Evolutionary conservation across 1,284 basidiomycete species (phyloP), one percentile per base, ranked within the genome.

Genomic region (Heterobasidion annosum): DNA sequence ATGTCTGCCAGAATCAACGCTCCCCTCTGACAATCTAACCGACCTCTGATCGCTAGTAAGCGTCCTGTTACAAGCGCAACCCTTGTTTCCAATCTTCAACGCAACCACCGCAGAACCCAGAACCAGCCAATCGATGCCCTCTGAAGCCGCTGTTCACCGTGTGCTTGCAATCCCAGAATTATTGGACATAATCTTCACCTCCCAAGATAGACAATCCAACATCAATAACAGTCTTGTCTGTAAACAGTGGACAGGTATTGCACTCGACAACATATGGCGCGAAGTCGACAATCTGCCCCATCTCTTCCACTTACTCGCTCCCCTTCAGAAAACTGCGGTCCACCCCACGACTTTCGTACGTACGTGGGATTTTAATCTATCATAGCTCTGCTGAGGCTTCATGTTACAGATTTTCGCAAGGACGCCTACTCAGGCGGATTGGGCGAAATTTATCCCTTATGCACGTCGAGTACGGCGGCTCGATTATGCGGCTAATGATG

Each of bases 371-470:
- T 25, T 25, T 25, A 5, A 5, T 5, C 25, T 25, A 25, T 25
- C 5, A 5, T 25, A 25, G 25, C 25, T 25, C 25, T 25, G 25
- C 37, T 51, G 8, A 51, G 48, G 25, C 44, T 45, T 32, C 34
- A 12, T 34, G 44, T 50, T 34, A 15, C 54, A 77, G 72, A 49
- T 55, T 18, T 84, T 85, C 58, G 59, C 61, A 8, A 65, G 72
- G 3, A 64, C 68, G 0, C 73, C 79, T 32, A 72, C 77, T 34
- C 70, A 77, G 2, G 68, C 63, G 19, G 78, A 83, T 64, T 86
- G 83, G 84, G 64, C 65, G 18, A 70, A 74, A 13, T 83, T 85
- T 62, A 68, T 73, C 53, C 71, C 68, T 35, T 85, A 84, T 59
- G 74, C 74, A 18, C 64, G 69, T 25, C 78, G 82, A 32, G 77